These are phyloP conservation scores for Ceratobasidium papillatum DNA, from an alignment of 1,284 basidiomycete genomes.

Conservation along the genomic window DNA sequence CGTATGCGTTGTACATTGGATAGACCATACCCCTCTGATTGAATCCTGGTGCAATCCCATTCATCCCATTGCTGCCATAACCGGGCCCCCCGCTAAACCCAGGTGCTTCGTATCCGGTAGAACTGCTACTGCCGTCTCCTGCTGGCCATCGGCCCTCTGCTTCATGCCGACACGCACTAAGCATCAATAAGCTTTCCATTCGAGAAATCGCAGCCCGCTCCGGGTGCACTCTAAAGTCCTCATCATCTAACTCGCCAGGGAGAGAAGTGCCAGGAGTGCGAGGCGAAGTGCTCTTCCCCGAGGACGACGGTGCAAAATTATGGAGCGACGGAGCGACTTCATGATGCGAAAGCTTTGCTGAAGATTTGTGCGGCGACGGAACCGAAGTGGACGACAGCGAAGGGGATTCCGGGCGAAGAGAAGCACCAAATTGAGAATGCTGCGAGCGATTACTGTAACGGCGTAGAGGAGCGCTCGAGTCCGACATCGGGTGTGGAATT, in stretches of 20 bases:
- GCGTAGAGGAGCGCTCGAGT: neutral
- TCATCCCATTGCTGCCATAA: neutral
- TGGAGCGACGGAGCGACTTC: neutral
- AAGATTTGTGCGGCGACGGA: neutral
- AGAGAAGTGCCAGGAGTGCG: slow-evolving; percentile 3
- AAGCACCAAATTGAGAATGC: neutral
- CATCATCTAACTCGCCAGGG: slow-evolving; percentile 25
- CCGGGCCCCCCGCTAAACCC: neutral
- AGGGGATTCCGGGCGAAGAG: neutral
- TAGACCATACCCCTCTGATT: neutral
- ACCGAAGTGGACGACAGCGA: neutral
- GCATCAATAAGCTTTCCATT: slow-evolving; percentile 31
- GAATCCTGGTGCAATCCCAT: neutral
- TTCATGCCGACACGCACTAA: slow-evolving; percentile 23
- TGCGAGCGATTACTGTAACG: neutral
- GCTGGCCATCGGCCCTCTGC: neutral
- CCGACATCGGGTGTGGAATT: slow-evolving; percentile 3
- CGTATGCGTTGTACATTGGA: neutral
- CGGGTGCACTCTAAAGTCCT: slow-evolving; percentile 31
- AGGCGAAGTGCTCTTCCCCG: slow-evolving; percentile 14
- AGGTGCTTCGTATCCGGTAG: neutral
- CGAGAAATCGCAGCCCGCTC: slow-evolving; percentile 31
- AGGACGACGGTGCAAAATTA: neutral
- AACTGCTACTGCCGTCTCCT: neutral
- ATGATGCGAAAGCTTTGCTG: neutral